Conservation (phyloP, 1,284 basidiomycete genomes). For the Austroboletus novae-zelandiae region DNA sequence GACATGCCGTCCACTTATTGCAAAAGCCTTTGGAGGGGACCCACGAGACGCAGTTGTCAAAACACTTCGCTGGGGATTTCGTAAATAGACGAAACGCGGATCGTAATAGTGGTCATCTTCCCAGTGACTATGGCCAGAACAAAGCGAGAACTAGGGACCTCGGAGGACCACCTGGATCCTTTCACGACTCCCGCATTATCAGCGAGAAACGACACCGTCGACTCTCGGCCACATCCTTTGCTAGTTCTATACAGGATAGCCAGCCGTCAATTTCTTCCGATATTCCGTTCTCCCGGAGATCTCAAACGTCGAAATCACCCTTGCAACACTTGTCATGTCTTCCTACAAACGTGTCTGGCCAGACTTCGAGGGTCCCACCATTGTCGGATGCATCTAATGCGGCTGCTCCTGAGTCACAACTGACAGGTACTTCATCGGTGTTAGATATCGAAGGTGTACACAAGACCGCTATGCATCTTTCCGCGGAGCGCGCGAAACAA, state of each 20-base stretch:
- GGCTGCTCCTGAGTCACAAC: constrained; percentile 34
- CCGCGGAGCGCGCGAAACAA: constrained; percentile 82
- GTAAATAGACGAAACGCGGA: constrained; percentile 17
- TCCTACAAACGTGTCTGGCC: constrained; percentile 9
- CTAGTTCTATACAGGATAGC: constrained; percentile 25
- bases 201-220: constrained; percentile 27
- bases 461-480: constrained; percentile 85
- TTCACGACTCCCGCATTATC: constrained; percentile 18
- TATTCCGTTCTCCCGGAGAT: constrained; percentile 21
- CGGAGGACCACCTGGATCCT: constrained; percentile 9
- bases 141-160: constrained; percentile 20
- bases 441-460: constrained; percentile 72
- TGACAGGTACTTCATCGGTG: constrained; percentile 34
- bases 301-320: constrained; percentile 27
- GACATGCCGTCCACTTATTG: constrained; percentile 45
- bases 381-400: constrained; percentile 45
- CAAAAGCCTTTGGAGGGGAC: constrained; percentile 40
- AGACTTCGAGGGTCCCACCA: constrained; percentile 6
- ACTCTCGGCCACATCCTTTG: constrained; percentile 27
- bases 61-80: constrained; percentile 16
- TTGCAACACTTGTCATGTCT: constrained; percentile 37
- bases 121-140: constrained; percentile 20
- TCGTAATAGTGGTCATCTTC: constrained; percentile 15
- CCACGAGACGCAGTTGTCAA: constrained; percentile 22
- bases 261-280: constrained; percentile 25